phyloP scores from a whole-genome alignment of 352 stramenopile genomes.

The Phytopythium vexans region DNA sequence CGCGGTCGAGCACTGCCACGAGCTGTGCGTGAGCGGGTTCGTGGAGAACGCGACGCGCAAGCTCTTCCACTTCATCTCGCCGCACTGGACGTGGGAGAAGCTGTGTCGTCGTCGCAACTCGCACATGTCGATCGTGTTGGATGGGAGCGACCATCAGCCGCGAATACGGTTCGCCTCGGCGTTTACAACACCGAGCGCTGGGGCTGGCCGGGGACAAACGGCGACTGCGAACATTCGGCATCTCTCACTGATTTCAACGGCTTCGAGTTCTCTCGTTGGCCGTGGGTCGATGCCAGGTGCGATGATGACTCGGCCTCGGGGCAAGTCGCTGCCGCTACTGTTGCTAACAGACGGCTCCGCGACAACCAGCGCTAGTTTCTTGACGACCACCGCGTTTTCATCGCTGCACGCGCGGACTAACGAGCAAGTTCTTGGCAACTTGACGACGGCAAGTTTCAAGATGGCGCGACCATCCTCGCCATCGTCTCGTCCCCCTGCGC shows the following conservation, averaged over 20 bases:
- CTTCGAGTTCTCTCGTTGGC: background rate
- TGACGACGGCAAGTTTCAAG: background rate
- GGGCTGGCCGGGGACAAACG: background rate
- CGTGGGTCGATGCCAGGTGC: background rate
- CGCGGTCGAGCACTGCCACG: constrained; percentile 63
- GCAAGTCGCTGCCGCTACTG: constrained; percentile 1
- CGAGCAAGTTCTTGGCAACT: too few relatives aligned
- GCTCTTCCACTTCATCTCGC: constrained; percentile 66
- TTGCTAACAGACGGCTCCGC: constrained; percentile 2
- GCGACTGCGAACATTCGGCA: background rate
- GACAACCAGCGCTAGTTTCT: background rate
- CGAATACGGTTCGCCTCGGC: constrained; percentile 53
- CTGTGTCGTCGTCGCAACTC: constrained; percentile 16
- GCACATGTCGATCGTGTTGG: constrained; percentile 30
- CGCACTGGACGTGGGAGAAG: constrained; percentile 48
- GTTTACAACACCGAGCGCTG: constrained; percentile 4
- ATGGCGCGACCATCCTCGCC: background rate
- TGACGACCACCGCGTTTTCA: background rate
- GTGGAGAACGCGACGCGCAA: constrained; percentile 54
- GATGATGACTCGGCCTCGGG: background rate
- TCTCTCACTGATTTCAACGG: too few relatives aligned
- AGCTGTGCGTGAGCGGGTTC: constrained; percentile 71
- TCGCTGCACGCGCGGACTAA: too few relatives aligned
- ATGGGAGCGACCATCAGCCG: constrained; percentile 21
- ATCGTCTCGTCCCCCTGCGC: background rate